A percentile compares a stretch with the other conserved stretches of the same genome.
phyloP scores from a whole-genome alignment of 805 yeast species.

The Brettanomyces anomalus region DNA sequence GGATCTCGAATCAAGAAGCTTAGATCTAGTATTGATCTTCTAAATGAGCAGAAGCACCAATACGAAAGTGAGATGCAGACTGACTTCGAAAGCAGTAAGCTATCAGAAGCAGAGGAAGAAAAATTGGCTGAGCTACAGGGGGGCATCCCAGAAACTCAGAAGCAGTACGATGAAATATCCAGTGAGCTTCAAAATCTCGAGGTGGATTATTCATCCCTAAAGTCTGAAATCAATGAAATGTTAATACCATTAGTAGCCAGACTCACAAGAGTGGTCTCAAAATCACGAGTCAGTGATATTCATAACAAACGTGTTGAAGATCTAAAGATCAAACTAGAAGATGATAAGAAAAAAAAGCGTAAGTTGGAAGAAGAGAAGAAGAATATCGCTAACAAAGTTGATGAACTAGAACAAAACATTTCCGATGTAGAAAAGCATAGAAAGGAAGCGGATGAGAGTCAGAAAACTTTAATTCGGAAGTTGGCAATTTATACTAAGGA shows the following conservation, averaged over 20 bases:
- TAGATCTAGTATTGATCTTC: slow-evolving; percentile 25
- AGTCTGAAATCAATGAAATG: slow-evolving; percentile 51
- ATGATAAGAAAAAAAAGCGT: slow-evolving; percentile 15
- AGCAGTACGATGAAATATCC: slow-evolving; percentile 31
- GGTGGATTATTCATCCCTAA: slow-evolving; percentile 34
- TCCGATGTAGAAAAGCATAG: slow-evolving; percentile 29
- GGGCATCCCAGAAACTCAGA: slow-evolving; percentile 31
- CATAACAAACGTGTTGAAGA: slow-evolving; percentile 10
- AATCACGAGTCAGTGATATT: slow-evolving; percentile 1
- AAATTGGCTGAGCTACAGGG: slow-evolving; percentile 28
- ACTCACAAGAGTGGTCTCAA: slow-evolving; percentile 14
- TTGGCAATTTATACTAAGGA: slow-evolving; percentile 53
- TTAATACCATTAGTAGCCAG: slow-evolving; percentile 43
- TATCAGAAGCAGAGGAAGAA: slow-evolving; percentile 40
- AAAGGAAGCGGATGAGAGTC: slow-evolving; percentile 47
- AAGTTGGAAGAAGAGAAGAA: slow-evolving; percentile 23
- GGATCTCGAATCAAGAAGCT: slow-evolving; percentile 28
- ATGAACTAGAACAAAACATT: slow-evolving; percentile 23
- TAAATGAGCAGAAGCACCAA: slow-evolving; percentile 32
- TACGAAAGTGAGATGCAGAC: slow-evolving; percentile 41
- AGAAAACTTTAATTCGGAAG: slow-evolving; percentile 40
- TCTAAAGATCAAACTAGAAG: slow-evolving; percentile 16
- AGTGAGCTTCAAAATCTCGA: slow-evolving; percentile 36
- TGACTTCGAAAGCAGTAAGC: slow-evolving; percentile 39
- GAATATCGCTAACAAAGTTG: slow-evolving; percentile 30